Conservation (phyloP, 2,329 filamentous ascomycete genomes). For the Epichloe scottii region DNA sequence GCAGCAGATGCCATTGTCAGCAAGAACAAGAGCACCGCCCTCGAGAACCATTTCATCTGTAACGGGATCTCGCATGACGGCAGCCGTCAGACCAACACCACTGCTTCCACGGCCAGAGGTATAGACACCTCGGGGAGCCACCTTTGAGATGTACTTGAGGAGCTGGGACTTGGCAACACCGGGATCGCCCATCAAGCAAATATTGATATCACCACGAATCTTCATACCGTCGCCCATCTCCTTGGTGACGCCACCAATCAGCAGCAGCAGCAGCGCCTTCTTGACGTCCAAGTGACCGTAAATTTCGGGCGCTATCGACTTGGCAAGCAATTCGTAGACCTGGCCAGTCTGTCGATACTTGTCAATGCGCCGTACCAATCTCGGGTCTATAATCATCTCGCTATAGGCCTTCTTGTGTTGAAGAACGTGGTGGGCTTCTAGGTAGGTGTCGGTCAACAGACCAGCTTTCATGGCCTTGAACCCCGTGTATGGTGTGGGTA, state of each 20-base stretch:
- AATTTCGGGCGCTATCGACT: constrained; percentile 95
- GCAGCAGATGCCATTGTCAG: constrained; percentile 75
- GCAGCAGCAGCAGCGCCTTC: constrained; percentile 86
- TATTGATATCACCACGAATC: constrained; percentile 97
- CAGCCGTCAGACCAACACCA: constrained; percentile 70
- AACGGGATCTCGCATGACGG: constrained; percentile 73
- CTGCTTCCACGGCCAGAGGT: constrained; percentile 71
- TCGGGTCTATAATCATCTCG: constrained; percentile 72
- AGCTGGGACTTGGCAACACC: constrained; percentile 99
- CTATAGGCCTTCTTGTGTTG: constrained; percentile 99
- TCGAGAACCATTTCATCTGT: constrained; percentile 79
- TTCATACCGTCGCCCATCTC: constrained; percentile 97
- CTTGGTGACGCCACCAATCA: constrained; percentile 93
- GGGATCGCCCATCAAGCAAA: constrained; percentile 97
- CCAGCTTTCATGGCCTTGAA: constrained; percentile 96
- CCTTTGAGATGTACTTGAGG: constrained; percentile 96
- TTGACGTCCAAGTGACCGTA: constrained; percentile 95
- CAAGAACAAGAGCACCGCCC: constrained; percentile 65
- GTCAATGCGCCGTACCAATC: constrained; percentile 72
- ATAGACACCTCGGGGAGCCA: constrained; percentile 83
- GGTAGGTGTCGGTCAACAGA: constrained; percentile 90
- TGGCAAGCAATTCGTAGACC: constrained; percentile 89
- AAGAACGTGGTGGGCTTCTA: constrained; percentile 84
- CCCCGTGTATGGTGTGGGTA: constrained; percentile 96
- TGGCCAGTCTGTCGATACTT: constrained; percentile 75